Evolutionary conservation across 495 filamentous ascomycete genomes (phyloP), one percentile per base, ranked within the genome.

Genomic region (Apiosordaria backusii): DNA sequence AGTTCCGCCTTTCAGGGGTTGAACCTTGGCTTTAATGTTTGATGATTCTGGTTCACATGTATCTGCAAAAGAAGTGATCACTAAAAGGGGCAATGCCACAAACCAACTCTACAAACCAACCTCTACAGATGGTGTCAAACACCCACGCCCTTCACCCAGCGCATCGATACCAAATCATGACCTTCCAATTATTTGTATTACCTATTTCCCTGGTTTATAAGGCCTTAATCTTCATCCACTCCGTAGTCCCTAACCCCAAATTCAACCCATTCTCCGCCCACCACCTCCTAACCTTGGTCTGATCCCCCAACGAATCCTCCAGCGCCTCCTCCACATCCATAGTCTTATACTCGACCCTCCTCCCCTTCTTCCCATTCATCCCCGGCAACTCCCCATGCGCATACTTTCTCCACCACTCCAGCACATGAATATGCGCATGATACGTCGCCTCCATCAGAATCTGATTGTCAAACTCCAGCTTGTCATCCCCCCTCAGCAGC

Each of bases 251-350:
- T 22, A 96, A 83, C 0, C 93, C 92, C 26, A 96, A 77, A 71
- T 96, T 96, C 62, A 97, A 77, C 1, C 93, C 93, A 73, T 96
- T 96, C 68, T 82, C 81, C n/a, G 90, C 87, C 93, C 93, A 97
- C 93, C 93, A 97, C 65, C 81, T 79, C 61, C 89, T 83, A 15
- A 96, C 92, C 55, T 85, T 85, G 54, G 84, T 83, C 67, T 89
- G 88, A 65, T 88, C 83, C 4, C 90, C 87, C 61, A 90, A 82
- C 22, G 88, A 88, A 72, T 97, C 93, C 75, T 97, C 93, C 64
- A 97, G 80, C 10, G 93, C 93, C 78, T 96, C 93, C 75, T 97
- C 93, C 67, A 97, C 92, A 79, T 97, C 92, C 69, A 92, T 96
- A 9, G 93, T 96, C 79, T 93, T 94, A 74, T 96, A 97, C 76